These are phyloP conservation scores for Leucosporidium creatinivorum DNA, from an alignment of 768 basidiomycete species.

Conservation along the genomic window DNA sequence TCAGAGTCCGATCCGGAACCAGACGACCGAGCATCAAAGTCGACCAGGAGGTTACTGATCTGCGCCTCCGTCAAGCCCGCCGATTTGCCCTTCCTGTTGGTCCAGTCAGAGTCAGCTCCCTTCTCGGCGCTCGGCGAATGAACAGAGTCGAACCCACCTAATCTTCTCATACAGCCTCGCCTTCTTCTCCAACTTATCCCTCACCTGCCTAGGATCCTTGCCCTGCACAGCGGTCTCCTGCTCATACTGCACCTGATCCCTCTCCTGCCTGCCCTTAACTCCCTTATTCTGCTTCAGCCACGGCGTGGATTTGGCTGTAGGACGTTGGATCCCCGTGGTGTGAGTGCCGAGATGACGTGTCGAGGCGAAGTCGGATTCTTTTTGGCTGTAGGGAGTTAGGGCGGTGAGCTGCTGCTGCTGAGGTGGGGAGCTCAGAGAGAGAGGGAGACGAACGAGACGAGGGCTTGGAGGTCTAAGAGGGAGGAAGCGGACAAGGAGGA, in stretches of 20 bases:
- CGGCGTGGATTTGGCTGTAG: slow-evolving; percentile 2
- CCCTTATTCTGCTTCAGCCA: slow-evolving; percentile 31
- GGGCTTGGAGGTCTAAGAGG: too few relatives aligned
- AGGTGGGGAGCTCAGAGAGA: too few relatives aligned
- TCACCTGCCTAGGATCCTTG: slow-evolving; percentile 9
- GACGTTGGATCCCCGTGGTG: neutral
- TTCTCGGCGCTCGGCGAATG: neutral
- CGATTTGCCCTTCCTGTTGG: slow-evolving; percentile 30
- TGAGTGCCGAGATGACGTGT: too few relatives aligned
- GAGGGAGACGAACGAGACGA: too few relatives aligned
- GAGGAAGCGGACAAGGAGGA: too few relatives aligned
- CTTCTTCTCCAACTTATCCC: slow-evolving; percentile 31
- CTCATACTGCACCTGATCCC: slow-evolving; percentile 27
- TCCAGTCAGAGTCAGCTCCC: neutral
- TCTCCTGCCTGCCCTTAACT: neutral
- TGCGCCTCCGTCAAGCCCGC: slow-evolving; percentile 32
- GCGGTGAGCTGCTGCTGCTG: too few relatives aligned
- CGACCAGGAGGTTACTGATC: slow-evolving; percentile 34
- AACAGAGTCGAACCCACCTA: slow-evolving; percentile 1
- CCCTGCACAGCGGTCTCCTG: neutral
- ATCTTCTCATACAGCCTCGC: slow-evolving; percentile 37
- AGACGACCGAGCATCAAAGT: slow-evolving; percentile 28
- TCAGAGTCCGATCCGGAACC: neutral
- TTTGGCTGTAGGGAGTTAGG: too few relatives aligned
- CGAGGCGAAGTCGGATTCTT: too few relatives aligned